Evolutionary conservation across 345 rosid genomes (phyloP), one percentile per base, ranked within the genome.

Genomic region (Raphanus sativus): DNA sequence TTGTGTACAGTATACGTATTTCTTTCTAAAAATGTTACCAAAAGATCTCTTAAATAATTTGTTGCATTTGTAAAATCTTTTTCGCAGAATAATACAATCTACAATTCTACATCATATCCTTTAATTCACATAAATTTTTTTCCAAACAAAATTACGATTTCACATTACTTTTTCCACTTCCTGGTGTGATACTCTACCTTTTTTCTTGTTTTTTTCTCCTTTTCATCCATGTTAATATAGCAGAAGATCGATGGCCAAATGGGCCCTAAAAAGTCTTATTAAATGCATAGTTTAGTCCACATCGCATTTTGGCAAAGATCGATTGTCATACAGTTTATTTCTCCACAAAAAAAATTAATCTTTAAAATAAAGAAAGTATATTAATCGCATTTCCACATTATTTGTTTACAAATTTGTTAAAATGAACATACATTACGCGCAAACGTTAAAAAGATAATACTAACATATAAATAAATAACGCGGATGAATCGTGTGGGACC

Each of bases 401-500:
- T 13, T 45, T 45, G 52, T 12, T 12, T 45, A 1, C 52, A 45
- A 12, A 45, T 45, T 45, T 56, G 29, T 56, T 21, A 56, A 54
- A 6, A 54, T 8, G 21, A 34, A 1, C 2, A 2, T 7, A 32
- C 32, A 3, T 21, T 21, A 21, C 21, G 21, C 21, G 21, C 21
- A 21, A 21, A 21, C 52, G 61, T 73, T 16, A 63, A 34, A 26
- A 71, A 4, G 10, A 21, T 54, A 52, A 8, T 54, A 52, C 3
- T 55, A 58, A 77, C 61, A 70, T 71, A 60, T n/a, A 67, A 60
- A 62, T 34, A 40, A 40, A 71, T 42, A 66, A 28, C 90, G 92
- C 87, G 90, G 86, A 77, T 50, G 78, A 82, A 6, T 78, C 85
- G 87, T 4, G 89, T 87, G 77, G 68, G 95, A 83, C 54, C 89